Evolutionary conservation across 106 monocot species (phyloP).

Genomic region (Dendrobium catenatum): DNA sequence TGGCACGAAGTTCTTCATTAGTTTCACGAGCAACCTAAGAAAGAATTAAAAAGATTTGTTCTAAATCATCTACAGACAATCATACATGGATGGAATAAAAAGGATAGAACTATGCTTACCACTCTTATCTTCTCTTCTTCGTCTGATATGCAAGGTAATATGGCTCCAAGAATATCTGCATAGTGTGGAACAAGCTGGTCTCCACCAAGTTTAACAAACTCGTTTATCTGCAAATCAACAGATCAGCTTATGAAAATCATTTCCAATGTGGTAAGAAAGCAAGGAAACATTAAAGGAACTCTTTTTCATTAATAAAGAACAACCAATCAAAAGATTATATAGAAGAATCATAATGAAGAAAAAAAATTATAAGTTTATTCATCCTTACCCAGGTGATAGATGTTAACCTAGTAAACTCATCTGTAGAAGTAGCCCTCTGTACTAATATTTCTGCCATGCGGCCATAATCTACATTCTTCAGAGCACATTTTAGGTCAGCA

Average conservation of each 20-base stretch:
- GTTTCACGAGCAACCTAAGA: conserved; percentile 89
- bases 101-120: conserved; percentile 14
- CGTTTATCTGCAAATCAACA: conserved; percentile 71
- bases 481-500: conserved; percentile 10
- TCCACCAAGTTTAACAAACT: conserved; percentile 93
- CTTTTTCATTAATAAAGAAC: neutral
- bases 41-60: neutral
- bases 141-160: conserved; percentile 92
- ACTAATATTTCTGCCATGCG: conserved; percentile 99
- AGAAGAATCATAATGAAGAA: neutral
- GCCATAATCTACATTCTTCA: conserved; percentile 99
- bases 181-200: conserved; percentile 91
- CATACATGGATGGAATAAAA: neutral
- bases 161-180: conserved; percentile 89
- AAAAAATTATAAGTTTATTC: neutral
- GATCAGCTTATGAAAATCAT: neutral
- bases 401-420: conserved; percentile 93
- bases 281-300: conserved; percentile 1
- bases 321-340: neutral
- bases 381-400: conserved; percentile 87
- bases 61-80: neutral
- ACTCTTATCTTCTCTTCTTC: conserved; percentile 80
- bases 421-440: conserved; percentile 68
- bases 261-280: neutral
- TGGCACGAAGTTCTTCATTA: conserved; percentile 86